Evolutionary conservation across 257 asterid species (phyloP).

Genomic region (Nicotiana noctiflora): DNA sequence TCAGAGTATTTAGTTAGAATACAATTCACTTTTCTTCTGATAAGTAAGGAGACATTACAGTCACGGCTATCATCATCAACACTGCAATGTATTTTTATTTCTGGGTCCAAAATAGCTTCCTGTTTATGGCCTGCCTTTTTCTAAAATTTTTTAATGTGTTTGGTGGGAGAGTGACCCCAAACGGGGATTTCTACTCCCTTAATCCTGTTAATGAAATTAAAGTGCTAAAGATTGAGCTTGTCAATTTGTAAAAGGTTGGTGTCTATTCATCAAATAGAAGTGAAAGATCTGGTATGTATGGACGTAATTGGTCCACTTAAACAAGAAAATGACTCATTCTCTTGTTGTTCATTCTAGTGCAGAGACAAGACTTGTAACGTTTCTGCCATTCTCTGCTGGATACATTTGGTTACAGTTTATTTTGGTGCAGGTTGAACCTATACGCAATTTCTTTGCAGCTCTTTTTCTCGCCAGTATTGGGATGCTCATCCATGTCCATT

Average conservation of each 20-base stretch:
- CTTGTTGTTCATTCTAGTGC: not conserved
- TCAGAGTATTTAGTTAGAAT: not conserved
- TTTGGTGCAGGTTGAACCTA: constrained; percentile 81
- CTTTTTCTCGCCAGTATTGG: constrained; percentile 98
- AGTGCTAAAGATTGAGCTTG: not conserved
- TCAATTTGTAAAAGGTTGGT: not conserved
- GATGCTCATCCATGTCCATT: constrained; percentile 97
- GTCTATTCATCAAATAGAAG: not conserved
- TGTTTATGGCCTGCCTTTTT: not conserved
- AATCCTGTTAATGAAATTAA: not conserved
- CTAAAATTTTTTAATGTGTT: not conserved
- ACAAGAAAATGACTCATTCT: not conserved
- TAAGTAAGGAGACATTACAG: not conserved
- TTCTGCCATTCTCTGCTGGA: constrained; percentile 8
- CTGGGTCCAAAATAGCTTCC: not conserved
- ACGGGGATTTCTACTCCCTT: not conserved
- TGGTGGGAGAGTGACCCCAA: not conserved
- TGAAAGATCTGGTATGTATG: not conserved
- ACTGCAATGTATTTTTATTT: not conserved
- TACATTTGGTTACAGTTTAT: constrained; percentile 21
- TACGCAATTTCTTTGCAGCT: constrained; percentile 96
- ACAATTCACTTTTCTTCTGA: not conserved
- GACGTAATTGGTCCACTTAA: not conserved
- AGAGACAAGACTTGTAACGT: not conserved
- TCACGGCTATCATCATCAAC: not conserved